A percentile compares a stretch with the other conserved stretches of the same genome.
phyloP scores from a whole-genome alignment of 495 filamentous ascomycete genomes.

The Hapsidospora chrysogenum region DNA sequence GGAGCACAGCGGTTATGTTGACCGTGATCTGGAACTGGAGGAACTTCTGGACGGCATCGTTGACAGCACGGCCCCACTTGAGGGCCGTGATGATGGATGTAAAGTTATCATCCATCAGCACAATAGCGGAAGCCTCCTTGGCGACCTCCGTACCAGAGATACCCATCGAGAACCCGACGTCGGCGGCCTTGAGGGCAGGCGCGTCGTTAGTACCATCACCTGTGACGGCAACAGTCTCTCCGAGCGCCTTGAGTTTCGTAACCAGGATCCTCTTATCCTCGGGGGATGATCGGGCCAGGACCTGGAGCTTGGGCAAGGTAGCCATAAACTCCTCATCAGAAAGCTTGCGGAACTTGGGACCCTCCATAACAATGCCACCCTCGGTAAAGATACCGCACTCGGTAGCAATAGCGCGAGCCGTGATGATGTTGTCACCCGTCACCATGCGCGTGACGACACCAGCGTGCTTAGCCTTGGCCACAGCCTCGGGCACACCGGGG shows the following conservation, averaged over 20 bases:
- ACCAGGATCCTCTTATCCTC: constrained; percentile 76
- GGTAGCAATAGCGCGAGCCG: constrained; percentile 69
- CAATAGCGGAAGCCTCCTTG: constrained; percentile 86
- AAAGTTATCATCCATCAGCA: constrained; percentile 90
- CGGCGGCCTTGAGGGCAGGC: constrained; percentile 69
- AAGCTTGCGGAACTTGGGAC: constrained; percentile 62
- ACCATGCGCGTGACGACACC: constrained; percentile 85
- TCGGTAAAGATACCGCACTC: constrained; percentile 74
- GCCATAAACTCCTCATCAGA: constrained; percentile 46
- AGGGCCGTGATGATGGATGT: constrained; percentile 77
- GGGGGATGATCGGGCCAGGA: constrained; percentile 71
- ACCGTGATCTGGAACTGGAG: constrained; percentile 83
- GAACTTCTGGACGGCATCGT: constrained; percentile 84
- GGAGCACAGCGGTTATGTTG: constrained; percentile 75
- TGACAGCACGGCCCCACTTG: constrained; percentile 76
- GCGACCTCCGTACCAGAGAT: constrained; percentile 82
- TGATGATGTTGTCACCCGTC: constrained; percentile 73
- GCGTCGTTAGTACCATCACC: constrained; percentile 90
- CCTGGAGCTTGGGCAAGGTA: constrained; percentile 59
- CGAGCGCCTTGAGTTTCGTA: constrained; percentile 60
- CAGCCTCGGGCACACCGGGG: constrained; percentile 57
- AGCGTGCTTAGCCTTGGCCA: constrained; percentile 55
- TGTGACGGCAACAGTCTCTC: constrained; percentile 85
- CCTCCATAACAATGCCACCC: constrained; percentile 70
- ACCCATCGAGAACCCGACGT: constrained; percentile 89